Base-by-base conservation (phyloP, 139 green algal genomes). In the Helicosporidium sp. region DNA sequence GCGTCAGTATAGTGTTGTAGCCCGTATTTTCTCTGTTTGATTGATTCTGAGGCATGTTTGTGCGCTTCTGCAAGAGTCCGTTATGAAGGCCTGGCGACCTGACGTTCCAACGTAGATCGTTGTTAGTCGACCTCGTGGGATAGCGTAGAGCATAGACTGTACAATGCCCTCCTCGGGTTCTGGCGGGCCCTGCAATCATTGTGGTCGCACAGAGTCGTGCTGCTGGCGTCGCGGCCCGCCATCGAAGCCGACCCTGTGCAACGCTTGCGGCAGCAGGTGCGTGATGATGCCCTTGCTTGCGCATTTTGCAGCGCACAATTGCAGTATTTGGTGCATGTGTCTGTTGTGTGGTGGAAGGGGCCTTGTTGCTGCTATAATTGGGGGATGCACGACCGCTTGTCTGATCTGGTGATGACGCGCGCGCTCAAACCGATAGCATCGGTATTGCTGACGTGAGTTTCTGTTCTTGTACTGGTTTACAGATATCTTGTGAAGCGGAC, bases 171-270 rank as follows among this genome's bases (percentile, higher is more conserved):
- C 13, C n/a, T 33, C 22, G 1, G 47, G 55, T 18, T 33, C 31
- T 17, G 60, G 60, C 18, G 62, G 62, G 8, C 62, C 62, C 1
- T 70, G 62, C 44, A 26, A 48, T 43, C 62, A 70, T 34, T 70
- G 62, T 26, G 57, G 49, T 2, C 23, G 20, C 23, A 60, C 42
- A 0, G 4, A 49, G 44, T 52, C 27, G 2, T 60, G 49, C 49
- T 66, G 57, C 40, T 83, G 74, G 74, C 56, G 74, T 0, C 44
- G 64, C 1, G 74, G 74, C 4, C 73, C 74, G 0, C 33, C 62
- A 3, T 41, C 25, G 15, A 80, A 80, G 55, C 67, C 73, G 22
- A 54, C 74, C 18, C 55, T 83, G 10, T 83, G 74, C 66, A 83
- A 83, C 39, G 74, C 74, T 24, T 83, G 74, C 31, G 74, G 74